These are phyloP conservation scores for Chlamydomonas asymmetrica DNA, from an alignment of 139 green algal genomes.

Conservation along the genomic window DNA sequence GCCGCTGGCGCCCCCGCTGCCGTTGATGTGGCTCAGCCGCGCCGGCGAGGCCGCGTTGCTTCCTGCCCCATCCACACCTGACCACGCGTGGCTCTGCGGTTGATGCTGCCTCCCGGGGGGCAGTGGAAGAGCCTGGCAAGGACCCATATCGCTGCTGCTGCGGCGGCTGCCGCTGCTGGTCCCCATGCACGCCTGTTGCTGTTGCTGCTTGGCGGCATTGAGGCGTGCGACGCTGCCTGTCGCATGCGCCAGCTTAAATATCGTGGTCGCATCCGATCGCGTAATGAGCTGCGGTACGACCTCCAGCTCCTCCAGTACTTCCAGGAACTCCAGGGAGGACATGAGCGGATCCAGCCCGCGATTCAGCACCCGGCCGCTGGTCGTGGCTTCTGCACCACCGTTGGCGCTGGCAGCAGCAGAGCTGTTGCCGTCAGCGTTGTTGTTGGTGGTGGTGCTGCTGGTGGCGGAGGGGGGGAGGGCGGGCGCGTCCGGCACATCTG, in stretches of 20 bases:
- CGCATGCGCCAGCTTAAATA: conserved; percentile 1
- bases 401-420: too few species aligned
- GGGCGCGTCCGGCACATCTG: conserved; percentile 16
- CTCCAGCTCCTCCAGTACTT: conserved; percentile 20
- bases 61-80: too few species aligned
- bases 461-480: neutral
- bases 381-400: neutral
- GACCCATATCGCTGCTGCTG: neutral
- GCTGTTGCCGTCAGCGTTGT: neutral
- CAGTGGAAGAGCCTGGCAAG: neutral
- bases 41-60: too few species aligned
- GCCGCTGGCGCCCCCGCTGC: too few species aligned
- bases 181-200: neutral
- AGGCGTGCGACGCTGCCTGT: neutral
- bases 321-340: neutral
- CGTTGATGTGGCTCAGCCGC: too few species aligned
- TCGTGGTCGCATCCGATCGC: neutral
- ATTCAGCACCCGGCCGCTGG: conserved; percentile 23
- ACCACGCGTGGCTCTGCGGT: too few species aligned
- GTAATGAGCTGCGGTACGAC: conserved; percentile 5
- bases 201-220: neutral
- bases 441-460: neutral
- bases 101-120: neutral
- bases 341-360: conserved; percentile 8
- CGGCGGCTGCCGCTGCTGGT: neutral